These are phyloP conservation scores for Spergularia marina DNA, from an alignment of 148 eudicot species.

Conservation along the genomic window DNA sequence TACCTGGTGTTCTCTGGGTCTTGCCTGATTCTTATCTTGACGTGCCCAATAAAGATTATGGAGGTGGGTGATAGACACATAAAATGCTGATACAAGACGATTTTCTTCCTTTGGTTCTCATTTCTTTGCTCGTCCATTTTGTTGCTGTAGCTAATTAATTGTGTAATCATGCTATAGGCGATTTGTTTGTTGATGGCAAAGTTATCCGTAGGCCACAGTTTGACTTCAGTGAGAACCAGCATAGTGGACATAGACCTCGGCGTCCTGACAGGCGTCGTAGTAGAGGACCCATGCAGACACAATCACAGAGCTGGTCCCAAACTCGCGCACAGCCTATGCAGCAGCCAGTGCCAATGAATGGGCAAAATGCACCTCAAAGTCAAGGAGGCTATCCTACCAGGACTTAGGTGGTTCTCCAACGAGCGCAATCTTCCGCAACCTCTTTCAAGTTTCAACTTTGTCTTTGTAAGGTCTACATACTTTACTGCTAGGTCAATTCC, in stretches of 20 bases:
- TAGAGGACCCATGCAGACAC: conserved; percentile 44
- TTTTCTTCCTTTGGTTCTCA: background rate
- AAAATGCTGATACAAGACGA: background rate
- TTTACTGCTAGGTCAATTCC: background rate
- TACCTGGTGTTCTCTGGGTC: conserved; percentile 89
- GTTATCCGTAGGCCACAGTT: conserved; percentile 81
- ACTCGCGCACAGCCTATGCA: conserved; percentile 6
- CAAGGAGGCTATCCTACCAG: conserved; percentile 21
- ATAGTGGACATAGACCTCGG: conserved; percentile 50
- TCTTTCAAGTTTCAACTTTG: too few relatives aligned
- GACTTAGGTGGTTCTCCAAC: conserved; percentile 11
- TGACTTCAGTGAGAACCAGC: conserved; percentile 58
- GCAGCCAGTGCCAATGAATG: conserved; percentile 18
- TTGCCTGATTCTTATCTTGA: conserved; percentile 96
- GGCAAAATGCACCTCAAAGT: conserved; percentile 25
- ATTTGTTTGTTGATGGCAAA: conserved; percentile 71
- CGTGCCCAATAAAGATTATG: conserved; percentile 94
- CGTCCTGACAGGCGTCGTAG: conserved; percentile 68
- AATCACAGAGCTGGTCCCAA: conserved; percentile 25
- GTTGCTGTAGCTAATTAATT: conserved; percentile 2
- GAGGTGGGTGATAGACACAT: conserved; percentile 50
- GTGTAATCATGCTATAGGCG: conserved; percentile 43
- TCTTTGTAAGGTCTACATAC: background rate
- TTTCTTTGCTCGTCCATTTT: background rate
- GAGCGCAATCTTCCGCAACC: too few relatives aligned